These are phyloP conservation scores for Penicillium glabrum DNA, from an alignment of 2,329 filamentous ascomycete genomes.

Conservation along the genomic window DNA sequence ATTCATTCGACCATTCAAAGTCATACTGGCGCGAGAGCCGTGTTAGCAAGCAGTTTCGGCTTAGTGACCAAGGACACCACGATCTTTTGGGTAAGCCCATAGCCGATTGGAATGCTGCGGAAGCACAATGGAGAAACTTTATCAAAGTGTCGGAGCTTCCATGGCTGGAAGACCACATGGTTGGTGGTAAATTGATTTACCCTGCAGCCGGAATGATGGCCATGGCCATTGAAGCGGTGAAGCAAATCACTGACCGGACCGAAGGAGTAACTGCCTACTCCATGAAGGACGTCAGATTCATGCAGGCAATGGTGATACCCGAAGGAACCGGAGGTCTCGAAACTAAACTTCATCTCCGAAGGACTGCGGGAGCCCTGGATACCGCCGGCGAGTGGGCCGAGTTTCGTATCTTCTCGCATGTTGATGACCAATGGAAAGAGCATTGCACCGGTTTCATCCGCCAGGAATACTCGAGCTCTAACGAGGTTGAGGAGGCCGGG, in stretches of 20 bases:
- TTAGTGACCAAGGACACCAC: slow-evolving; percentile 14
- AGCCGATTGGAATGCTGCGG: slow-evolving; percentile 9
- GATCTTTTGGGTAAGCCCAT: slow-evolving; percentile 28
- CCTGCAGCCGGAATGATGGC: slow-evolving; percentile 32
- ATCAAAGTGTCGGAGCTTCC: slow-evolving; percentile 26
- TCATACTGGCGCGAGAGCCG: slow-evolving; percentile 29
- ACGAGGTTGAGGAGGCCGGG: too few relatives aligned
- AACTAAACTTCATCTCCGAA: too few relatives aligned
- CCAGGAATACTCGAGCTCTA: too few relatives aligned
- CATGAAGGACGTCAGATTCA: too few relatives aligned
- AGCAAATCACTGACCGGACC: background rate
- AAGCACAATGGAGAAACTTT: slow-evolving; percentile 30
- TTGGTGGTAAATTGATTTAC: slow-evolving; percentile 22
- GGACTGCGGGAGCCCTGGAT: too few relatives aligned
- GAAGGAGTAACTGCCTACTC: too few relatives aligned
- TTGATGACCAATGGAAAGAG: too few relatives aligned
- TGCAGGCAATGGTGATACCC: too few relatives aligned
- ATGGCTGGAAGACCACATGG: slow-evolving; percentile 31
- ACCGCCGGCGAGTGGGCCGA: too few relatives aligned
- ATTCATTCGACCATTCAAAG: slow-evolving; percentile 25
- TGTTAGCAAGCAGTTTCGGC: slow-evolving; percentile 22
- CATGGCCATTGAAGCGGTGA: slow-evolving; percentile 31
- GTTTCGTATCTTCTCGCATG: too few relatives aligned
- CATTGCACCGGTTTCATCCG: too few relatives aligned
- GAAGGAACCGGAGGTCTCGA: too few relatives aligned